Percentiles rank a stretch among this genome's conserved stretches.
phyloP scores from a whole-genome alignment of 2,329 filamentous ascomycete species.

The Shiraia sp. region DNA sequence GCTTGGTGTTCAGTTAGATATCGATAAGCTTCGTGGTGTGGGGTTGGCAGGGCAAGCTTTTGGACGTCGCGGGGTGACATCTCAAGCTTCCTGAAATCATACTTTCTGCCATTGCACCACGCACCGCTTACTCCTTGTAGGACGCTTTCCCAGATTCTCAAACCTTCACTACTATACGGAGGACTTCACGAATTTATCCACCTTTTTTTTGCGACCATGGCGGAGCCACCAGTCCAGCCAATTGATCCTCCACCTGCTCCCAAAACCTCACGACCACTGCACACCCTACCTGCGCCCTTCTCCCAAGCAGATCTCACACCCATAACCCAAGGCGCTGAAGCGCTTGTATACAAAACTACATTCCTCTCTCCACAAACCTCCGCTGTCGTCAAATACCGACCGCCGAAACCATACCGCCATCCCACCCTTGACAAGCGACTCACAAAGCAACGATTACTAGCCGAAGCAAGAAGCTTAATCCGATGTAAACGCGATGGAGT shows the following conservation, averaged over 20 bases:
- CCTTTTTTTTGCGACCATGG: conserved; percentile 18
- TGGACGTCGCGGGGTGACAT: conserved; percentile 14
- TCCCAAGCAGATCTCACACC: conserved; percentile 66
- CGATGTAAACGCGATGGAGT: conserved; percentile 80
- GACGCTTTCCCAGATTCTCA: too few species aligned
- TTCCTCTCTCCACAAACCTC: conserved; percentile 71
- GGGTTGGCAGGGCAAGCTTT: conserved; percentile 12
- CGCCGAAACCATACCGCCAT: conserved; percentile 89
- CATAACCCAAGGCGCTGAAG: conserved; percentile 93
- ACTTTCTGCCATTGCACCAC: not conserved
- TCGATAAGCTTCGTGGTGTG: conserved; percentile 20
- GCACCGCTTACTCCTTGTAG: too few species aligned
- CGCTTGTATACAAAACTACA: conserved; percentile 84
- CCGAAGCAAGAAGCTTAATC: conserved; percentile 83
- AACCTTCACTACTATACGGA: too few species aligned
- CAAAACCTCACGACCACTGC: conserved; percentile 25
- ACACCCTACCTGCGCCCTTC: conserved; percentile 36
- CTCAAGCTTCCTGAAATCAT: too few species aligned
- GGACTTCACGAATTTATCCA: too few species aligned
- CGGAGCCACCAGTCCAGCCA: conserved; percentile 24
- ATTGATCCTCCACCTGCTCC: conserved; percentile 22
- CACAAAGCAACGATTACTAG: conserved; percentile 82
- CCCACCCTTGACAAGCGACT: conserved; percentile 84
- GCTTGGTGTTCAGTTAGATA: conserved; percentile 17
- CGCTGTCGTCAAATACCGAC: conserved; percentile 88